Base-by-base conservation (phyloP, 495 filamentous ascomycete genomes). In the Letharia columbiana region DNA sequence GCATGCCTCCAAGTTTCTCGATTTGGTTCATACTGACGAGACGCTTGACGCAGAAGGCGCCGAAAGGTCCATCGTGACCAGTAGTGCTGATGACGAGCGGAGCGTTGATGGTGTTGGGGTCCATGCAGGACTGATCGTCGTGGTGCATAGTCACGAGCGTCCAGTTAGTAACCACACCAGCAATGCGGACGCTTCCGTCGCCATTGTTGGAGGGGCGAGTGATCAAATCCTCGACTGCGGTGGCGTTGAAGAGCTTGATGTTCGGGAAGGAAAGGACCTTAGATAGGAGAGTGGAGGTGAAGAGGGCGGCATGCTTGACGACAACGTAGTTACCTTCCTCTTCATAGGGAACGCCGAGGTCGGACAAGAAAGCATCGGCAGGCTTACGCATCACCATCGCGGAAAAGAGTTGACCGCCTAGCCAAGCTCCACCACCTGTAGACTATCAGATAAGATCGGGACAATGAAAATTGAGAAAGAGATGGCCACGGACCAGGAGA, bases 321-420 rank as follows among this genome's bases (percentile, higher is more conserved):
- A 95, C 90, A 31, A 96, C 89, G 73, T 89, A 91, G 77, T 87
- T 82, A 40, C 89, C 89, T 73, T 94, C 91, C 69, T 92, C 89
- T 66, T 94, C 91, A 76, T 85, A 96, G n/a, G 89, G 87, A 35
- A 95, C 85, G 60, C 88, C 89, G 39, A 95, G 77, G 68, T 92
- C 89, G 60, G 78, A 77, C 63, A 96, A 77, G 82, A 96, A 96
- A 60, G 82, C 80, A 72, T 96, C 88, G 31, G 91, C 91, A 23
- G 91, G 91, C 78, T 92, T 92, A 70, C 91, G 90, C 85, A 96
- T 90, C 65, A 96, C 84, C 91, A 96, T 96, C 63, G 91, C 91
- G 71, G 83, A 87, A 82, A 96, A 95, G 56, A 95, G 87, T 77
- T 96, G 91, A 58, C 91, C 91, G 70, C 91, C 91, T 44, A 96